phyloP scores from a whole-genome alignment of 176 grass and related monocot genomes.

The Triticum timopheevii region DNA sequence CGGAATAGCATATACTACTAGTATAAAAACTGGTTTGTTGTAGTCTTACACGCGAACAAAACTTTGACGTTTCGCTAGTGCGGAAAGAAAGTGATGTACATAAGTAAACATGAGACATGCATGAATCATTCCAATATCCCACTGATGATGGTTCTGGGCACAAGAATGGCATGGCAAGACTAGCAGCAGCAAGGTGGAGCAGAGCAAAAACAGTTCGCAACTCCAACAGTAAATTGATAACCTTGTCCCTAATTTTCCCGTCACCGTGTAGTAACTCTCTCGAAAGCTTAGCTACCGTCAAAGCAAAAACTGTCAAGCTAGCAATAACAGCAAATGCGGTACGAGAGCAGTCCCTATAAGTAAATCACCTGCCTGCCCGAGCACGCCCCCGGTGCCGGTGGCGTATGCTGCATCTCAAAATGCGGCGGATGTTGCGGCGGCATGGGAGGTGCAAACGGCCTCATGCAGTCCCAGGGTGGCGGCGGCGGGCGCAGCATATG shows the following conservation, averaged over 20 bases:
- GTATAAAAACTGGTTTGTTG: no score
- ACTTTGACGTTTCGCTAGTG: no score
- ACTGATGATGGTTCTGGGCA: neutral
- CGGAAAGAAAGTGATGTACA: no score
- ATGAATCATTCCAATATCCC: neutral
- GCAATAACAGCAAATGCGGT: neutral
- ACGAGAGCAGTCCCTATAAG: neutral
- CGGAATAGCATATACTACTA: no score
- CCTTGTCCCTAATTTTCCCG: neutral
- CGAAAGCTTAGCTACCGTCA: neutral
- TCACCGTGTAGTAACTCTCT: neutral
- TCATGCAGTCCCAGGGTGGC: neutral
- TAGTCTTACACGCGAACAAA: no score
- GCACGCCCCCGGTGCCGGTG: neutral
- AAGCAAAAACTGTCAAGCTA: neutral
- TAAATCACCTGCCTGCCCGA: neutral
- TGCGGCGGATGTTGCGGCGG: neutral
- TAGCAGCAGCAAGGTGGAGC: neutral
- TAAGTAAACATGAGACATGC: neutral
- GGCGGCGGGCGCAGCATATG: neutral
- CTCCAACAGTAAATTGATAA: neutral
- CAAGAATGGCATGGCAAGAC: neutral
- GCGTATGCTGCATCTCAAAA: neutral
- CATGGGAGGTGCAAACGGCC: neutral
- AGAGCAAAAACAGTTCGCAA: neutral